These are phyloP conservation scores for Torulaspora microellipsoides DNA, from an alignment of 805 yeast species.

Conservation along the genomic window DNA sequence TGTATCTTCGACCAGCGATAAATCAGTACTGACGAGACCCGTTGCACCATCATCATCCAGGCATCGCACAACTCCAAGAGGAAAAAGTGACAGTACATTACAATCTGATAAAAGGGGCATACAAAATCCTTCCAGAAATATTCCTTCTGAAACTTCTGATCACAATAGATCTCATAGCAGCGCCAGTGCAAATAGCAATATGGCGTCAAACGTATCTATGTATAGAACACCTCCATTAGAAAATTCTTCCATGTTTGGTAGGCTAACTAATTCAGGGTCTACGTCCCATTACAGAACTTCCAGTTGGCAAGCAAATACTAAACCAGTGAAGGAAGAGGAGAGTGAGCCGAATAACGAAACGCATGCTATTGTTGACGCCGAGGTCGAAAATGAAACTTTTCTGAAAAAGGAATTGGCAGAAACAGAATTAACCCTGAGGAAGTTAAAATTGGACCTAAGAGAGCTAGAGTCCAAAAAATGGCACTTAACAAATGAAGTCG, in stretches of 20 bases:
- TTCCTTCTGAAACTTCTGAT: conserved; percentile 5
- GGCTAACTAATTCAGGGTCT: conserved; percentile 11
- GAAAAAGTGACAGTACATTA: conserved; percentile 29
- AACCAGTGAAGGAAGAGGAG: conserved; percentile 8
- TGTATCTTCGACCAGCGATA: conserved; percentile 16
- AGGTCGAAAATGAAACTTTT: conserved; percentile 10
- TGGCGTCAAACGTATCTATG: conserved; percentile 20
- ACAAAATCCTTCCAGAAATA: neutral
- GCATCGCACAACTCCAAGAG: conserved; percentile 19
- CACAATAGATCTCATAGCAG: conserved; percentile 12
- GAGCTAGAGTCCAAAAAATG: conserved; percentile 42
- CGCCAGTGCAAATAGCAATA: conserved; percentile 9
- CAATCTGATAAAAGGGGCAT: conserved; percentile 7
- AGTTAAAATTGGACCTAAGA: conserved; percentile 40
- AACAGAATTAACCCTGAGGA: conserved; percentile 37
- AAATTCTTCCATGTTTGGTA: conserved; percentile 10
- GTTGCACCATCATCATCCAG: conserved; percentile 3
- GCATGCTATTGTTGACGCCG: neutral
- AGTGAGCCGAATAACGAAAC: neutral
- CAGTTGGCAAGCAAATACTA: conserved; percentile 14
- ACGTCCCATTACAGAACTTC: conserved; percentile 10
- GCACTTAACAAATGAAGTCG: conserved; percentile 46
- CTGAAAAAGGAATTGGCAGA: conserved; percentile 22
- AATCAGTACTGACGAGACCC: neutral
- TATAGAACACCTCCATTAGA: conserved; percentile 26